Conservation (phyloP, 2,329 filamentous ascomycete genomes). For the Didymella pomorum region DNA sequence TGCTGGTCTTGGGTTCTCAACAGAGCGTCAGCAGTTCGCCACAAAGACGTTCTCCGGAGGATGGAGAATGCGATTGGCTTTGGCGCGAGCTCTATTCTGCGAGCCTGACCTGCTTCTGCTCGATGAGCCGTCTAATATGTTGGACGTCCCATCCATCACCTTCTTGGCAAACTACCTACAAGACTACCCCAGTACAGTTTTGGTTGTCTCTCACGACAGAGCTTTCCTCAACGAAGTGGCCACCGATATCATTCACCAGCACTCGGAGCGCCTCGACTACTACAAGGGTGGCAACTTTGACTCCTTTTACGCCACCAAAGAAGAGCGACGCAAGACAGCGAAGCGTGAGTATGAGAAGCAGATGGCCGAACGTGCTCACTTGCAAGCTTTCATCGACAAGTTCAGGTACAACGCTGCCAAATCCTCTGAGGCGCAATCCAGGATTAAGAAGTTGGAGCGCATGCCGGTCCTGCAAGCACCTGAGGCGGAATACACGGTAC, state of each 20-base stretch:
- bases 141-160: constrained; percentile 99
- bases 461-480: constrained; percentile 93
- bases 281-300: constrained; percentile 96
- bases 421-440: constrained; percentile 95
- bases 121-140: constrained; percentile 99
- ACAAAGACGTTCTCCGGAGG: constrained; percentile 99
- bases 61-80: constrained; percentile 98
- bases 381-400: constrained; percentile 98
- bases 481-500: constrained; percentile 92
- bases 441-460: constrained; percentile 98
- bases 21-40: constrained; percentile 88
- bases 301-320: constrained; percentile 82
- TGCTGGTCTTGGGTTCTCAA: constrained; percentile 94
- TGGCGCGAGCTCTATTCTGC: constrained; percentile 95
- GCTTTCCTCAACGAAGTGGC: constrained; percentile 98
- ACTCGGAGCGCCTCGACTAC: constrained; percentile 96
- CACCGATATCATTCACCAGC: constrained; percentile 99
- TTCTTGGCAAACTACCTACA: constrained; percentile 97
- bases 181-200: constrained; percentile 88
- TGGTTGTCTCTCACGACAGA: constrained; percentile 98
- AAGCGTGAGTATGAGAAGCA: constrained; percentile 99
- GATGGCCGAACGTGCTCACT: constrained; percentile 89
- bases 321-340: constrained; percentile 95
- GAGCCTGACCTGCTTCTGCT: constrained; percentile 95
- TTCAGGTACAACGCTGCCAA: constrained; percentile 99